A percentile compares a stretch with the other conserved stretches of the same genome.
These are phyloP conservation scores for Carnegiea gigantea DNA, from an alignment of 179 eudicot genomes.

Conservation along the genomic window DNA sequence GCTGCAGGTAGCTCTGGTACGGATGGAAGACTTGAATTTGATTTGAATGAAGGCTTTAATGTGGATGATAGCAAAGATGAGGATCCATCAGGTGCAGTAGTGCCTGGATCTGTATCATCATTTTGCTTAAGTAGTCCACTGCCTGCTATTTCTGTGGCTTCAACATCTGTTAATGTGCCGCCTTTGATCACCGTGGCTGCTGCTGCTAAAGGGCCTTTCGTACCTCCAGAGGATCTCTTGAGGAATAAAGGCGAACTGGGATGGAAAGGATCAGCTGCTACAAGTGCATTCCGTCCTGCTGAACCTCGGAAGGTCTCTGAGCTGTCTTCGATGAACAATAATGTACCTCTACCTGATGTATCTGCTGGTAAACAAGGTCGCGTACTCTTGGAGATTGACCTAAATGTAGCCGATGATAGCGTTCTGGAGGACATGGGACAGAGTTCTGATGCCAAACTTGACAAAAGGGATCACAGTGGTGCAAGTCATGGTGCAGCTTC, in stretches of 20 bases:
- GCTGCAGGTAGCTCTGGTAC: slow-evolving; percentile 33
- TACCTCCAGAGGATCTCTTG: slow-evolving; percentile 36
- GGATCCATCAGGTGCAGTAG: slow-evolving; percentile 30
- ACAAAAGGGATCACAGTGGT: slow-evolving; percentile 10
- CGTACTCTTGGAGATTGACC: slow-evolving; percentile 52
- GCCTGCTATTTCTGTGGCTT: background rate
- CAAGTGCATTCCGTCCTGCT: slow-evolving; percentile 89
- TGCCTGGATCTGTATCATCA: background rate
- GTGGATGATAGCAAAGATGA: slow-evolving; percentile 61
- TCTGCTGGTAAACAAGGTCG: slow-evolving; percentile 37
- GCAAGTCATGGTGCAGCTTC: slow-evolving; percentile 22
- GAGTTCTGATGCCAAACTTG: slow-evolving; percentile 26
- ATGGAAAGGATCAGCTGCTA: slow-evolving; percentile 53
- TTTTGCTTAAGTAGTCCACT: background rate
- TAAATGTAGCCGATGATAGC: slow-evolving; percentile 70
- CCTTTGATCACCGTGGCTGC: slow-evolving; percentile 44
- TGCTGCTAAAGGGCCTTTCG: slow-evolving; percentile 43
- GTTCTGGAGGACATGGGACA: slow-evolving; percentile 48
- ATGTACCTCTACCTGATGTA: slow-evolving; percentile 32
- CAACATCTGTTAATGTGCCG: slow-evolving; percentile 36
- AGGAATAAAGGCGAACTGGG: slow-evolving; percentile 39
- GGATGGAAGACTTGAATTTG: slow-evolving; percentile 61
- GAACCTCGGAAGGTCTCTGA: slow-evolving; percentile 38
- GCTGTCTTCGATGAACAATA: slow-evolving; percentile 18
- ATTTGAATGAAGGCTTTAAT: slow-evolving; percentile 85